Conservation (phyloP, 2,329 filamentous ascomycete genomes). For the Cadophora sp. region DNA sequence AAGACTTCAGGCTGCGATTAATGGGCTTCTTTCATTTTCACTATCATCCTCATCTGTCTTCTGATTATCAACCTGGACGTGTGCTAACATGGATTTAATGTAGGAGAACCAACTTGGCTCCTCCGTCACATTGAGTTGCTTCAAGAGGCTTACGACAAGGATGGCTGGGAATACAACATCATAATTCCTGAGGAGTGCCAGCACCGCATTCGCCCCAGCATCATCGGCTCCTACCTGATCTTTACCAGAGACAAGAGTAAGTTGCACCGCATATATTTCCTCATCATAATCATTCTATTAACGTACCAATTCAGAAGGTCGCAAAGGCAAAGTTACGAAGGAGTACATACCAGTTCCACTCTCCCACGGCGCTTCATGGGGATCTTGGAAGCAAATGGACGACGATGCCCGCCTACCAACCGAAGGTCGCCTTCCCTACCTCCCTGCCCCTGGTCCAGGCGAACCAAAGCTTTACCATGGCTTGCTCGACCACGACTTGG, state of each 20-base stretch:
- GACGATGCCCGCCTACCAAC: neutral
- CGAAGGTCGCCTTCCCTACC: neutral
- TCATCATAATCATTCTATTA: neutral
- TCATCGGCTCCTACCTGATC: constrained; percentile 4
- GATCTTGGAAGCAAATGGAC: constrained; percentile 2
- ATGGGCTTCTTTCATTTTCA: neutral
- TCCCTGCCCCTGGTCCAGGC: neutral
- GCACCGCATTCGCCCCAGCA: constrained; percentile 5
- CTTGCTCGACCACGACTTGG: neutral
- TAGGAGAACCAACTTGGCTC: constrained; percentile 7
- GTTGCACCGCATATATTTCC: neutral
- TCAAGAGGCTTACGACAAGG: neutral
- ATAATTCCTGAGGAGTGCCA: neutral
- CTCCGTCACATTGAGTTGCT: constrained; percentile 8
- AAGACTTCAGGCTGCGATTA: neutral
- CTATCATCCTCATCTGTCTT: neutral
- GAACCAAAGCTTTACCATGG: neutral
- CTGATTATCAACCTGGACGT: neutral
- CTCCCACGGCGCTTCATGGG: constrained; percentile 3
- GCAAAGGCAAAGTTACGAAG: neutral
- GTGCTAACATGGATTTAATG: neutral
- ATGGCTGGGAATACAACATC: constrained; percentile 9
- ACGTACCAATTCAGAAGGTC: neutral
- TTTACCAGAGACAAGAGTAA: constrained; percentile 8
- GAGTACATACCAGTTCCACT: constrained; percentile 9